A percentile compares a stretch with the other conserved stretches of the same genome.
phyloP scores from a whole-genome alignment of 169 alveolate genomes.

The Babesia divergens region DNA sequence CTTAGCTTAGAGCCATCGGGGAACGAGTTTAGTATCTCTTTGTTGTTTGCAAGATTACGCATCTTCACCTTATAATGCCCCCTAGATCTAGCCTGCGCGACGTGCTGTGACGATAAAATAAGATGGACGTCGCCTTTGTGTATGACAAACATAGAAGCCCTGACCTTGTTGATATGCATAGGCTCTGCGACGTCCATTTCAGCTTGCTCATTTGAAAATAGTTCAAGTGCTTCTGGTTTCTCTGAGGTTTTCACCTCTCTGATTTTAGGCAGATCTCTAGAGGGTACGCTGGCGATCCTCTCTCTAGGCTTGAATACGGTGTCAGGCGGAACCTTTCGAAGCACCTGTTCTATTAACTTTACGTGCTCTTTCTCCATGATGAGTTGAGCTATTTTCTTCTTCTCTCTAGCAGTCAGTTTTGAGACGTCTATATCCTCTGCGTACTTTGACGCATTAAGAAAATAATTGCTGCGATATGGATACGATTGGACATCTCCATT shows the following conservation, averaged over 20 bases:
- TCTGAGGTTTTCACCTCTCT: not conserved
- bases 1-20: slow-evolving; percentile 50
- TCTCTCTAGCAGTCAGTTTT: slow-evolving; percentile 1
- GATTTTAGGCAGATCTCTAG: not conserved
- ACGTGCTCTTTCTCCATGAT: slow-evolving; percentile 21
- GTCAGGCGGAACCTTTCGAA: slow-evolving; percentile 5
- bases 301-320: not conserved
- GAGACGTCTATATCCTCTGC: not conserved
- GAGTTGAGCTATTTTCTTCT: not conserved
- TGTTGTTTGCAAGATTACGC: slow-evolving; percentile 19
- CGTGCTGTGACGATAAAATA: slow-evolving; percentile 43
- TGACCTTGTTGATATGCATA: slow-evolving; percentile 51
- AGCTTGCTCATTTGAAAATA: not conserved
- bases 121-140: slow-evolving; percentile 41
- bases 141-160: slow-evolving; percentile 13
- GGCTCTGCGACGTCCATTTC: slow-evolving; percentile 44
- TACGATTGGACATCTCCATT: not conserved
- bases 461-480: not conserved
- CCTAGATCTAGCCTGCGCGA: slow-evolving; percentile 56
- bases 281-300: not conserved
- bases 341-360: slow-evolving; percentile 28
- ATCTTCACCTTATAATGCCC: slow-evolving; percentile 60
- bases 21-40: slow-evolving; percentile 41
- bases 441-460: not conserved
- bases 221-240: not conserved